A percentile compares a stretch with the other conserved stretches of the same genome.
These are phyloP conservation scores for Citeromyces hawaiiensis DNA, from an alignment of 1,139 yeast genomes.

Conservation along the genomic window DNA sequence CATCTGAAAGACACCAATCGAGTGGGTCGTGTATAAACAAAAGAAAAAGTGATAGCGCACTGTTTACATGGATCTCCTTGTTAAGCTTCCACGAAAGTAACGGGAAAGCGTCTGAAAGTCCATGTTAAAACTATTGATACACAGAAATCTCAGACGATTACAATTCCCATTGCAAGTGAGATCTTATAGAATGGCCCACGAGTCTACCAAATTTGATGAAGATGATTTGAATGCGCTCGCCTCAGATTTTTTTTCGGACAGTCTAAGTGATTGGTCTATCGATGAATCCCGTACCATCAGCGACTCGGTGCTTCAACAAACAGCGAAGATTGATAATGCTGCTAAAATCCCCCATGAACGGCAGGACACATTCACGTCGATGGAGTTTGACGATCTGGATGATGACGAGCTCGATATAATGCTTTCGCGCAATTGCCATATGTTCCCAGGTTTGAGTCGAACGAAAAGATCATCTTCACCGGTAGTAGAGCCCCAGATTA, in stretches of 20 bases:
- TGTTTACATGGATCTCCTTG: background rate
- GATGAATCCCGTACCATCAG: background rate
- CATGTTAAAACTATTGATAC: background rate
- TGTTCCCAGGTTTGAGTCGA: background rate
- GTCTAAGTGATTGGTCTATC: background rate
- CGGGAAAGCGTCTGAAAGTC: background rate
- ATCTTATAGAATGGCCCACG: background rate
- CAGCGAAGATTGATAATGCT: background rate
- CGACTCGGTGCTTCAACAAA: background rate
- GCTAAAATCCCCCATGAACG: background rate
- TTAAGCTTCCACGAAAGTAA: background rate
- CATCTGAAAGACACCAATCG: no score
- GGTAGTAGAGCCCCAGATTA: background rate
- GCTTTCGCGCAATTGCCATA: background rate
- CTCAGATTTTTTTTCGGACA: background rate
- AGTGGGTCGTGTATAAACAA: background rate
- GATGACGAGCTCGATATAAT: background rate
- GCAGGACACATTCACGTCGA: background rate
- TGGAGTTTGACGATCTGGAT: slow-evolving; percentile 1
- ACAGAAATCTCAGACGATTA: background rate
- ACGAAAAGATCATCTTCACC: background rate
- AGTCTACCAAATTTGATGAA: background rate
- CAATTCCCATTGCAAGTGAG: background rate
- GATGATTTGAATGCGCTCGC: background rate
- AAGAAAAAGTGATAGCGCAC: slow-evolving; percentile 1